Percentiles rank a stretch among this genome's conserved stretches.
Conservation (phyloP, 768 basidiomycete species). For the Cystobasidium ongulense region DNA sequence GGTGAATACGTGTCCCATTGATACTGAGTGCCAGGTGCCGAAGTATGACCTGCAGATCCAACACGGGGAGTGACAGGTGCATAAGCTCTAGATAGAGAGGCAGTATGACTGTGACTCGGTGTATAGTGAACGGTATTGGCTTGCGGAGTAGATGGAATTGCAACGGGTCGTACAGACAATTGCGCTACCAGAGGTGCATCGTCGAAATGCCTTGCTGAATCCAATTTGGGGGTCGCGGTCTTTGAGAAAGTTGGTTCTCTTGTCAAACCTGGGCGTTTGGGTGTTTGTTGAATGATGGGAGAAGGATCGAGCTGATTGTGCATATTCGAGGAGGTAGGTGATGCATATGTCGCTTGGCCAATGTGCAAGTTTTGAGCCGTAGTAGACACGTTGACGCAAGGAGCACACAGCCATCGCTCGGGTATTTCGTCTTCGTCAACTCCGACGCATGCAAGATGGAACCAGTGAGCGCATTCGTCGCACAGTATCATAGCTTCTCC, state of each 20-base stretch:
- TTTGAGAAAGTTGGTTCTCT: conserved; percentile 33
- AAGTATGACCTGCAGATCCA: not conserved
- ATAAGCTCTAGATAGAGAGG: conserved; percentile 3
- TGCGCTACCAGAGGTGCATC: conserved; percentile 12
- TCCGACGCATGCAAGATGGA: conserved; percentile 32
- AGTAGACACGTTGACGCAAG: not conserved
- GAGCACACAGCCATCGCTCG: conserved; percentile 29
- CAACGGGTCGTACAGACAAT: not conserved
- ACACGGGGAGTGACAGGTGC: not conserved
- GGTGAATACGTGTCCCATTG: not conserved
- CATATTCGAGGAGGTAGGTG: not conserved
- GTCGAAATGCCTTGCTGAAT: not conserved
- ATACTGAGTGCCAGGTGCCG: not conserved
- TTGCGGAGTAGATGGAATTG: conserved; percentile 2
- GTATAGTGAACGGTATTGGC: not conserved
- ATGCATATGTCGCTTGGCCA: not conserved
- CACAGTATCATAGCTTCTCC: conserved; percentile 33
- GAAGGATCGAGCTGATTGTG: not conserved
- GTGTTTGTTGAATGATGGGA: not conserved
- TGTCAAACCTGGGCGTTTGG: not conserved
- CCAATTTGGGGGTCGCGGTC: not conserved
- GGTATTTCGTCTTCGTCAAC: conserved; percentile 21
- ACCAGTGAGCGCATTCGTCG: conserved; percentile 32
- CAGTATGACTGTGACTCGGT: not conserved
- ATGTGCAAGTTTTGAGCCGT: not conserved